Conservation (phyloP, 2,329 filamentous ascomycete genomes). For the Aschersonia sp. region DNA sequence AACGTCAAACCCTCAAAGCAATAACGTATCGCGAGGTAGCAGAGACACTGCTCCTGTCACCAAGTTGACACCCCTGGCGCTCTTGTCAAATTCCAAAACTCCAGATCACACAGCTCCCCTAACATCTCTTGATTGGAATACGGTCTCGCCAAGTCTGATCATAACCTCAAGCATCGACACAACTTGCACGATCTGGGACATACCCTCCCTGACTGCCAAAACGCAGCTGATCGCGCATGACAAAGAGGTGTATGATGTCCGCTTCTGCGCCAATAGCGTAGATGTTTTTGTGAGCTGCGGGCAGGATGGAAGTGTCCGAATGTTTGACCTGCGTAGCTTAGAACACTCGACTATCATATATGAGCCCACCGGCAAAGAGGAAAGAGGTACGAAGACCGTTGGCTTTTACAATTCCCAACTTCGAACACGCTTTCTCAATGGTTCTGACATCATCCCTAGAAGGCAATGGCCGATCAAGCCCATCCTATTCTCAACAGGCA, state of each 20-base stretch:
- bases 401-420: neutral
- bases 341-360: constrained; percentile 99
- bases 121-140: constrained; percentile 97
- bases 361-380: constrained; percentile 81
- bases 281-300: constrained; percentile 98
- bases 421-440: neutral
- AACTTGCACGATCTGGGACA: constrained; percentile 99
- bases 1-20: constrained; percentile 38
- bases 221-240: constrained; percentile 97
- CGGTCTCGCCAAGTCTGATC: constrained; percentile 87
- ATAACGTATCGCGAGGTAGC: constrained; percentile 49
- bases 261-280: constrained; percentile 96
- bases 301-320: constrained; percentile 91
- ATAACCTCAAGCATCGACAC: constrained; percentile 99
- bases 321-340: constrained; percentile 93
- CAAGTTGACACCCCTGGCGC: constrained; percentile 82
- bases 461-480: constrained; percentile 47
- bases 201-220: constrained; percentile 92
- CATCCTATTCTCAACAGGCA: constrained; percentile 62
- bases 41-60: constrained; percentile 43
- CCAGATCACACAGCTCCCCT: constrained; percentile 94
- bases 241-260: constrained; percentile 96
- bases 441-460: constrained; percentile 22
- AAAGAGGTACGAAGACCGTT: constrained; percentile 38
- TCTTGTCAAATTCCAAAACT: constrained; percentile 95